phyloP scores from a whole-genome alignment of 345 rosid species.

The Syzygium grande region DNA sequence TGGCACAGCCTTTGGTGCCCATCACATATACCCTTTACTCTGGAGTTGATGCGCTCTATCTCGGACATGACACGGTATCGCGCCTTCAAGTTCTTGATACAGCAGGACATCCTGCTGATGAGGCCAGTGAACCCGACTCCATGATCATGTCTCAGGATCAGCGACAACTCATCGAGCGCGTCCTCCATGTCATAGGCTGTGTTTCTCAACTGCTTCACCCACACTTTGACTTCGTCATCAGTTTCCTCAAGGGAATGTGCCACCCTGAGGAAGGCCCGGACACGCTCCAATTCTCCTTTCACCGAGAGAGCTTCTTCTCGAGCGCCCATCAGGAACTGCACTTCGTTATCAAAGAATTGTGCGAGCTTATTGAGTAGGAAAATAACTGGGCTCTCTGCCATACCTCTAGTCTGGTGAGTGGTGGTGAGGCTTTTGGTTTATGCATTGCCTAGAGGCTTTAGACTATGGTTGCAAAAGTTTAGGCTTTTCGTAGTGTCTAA shows the following conservation, averaged over 20 bases:
- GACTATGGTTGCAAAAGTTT: not conserved
- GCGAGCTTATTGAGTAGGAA: not conserved
- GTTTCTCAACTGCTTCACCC: slow-evolving; percentile 24
- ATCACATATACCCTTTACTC: slow-evolving; percentile 5
- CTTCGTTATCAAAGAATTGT: not conserved
- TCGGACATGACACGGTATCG: slow-evolving; percentile 11
- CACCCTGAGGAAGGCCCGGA: slow-evolving; percentile 9
- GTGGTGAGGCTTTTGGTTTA: not conserved
- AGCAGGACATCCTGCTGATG: slow-evolving; percentile 8
- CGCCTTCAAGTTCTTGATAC: slow-evolving; percentile 13
- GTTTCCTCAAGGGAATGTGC: slow-evolving; percentile 15
- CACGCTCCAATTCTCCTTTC: slow-evolving; percentile 15
- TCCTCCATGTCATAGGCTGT: slow-evolving; percentile 24
- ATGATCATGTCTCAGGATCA: slow-evolving; percentile 9
- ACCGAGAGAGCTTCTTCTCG: not conserved
- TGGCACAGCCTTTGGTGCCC: slow-evolving; percentile 8
- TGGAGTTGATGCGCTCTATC: slow-evolving; percentile 7
- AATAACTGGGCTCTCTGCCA: not conserved
- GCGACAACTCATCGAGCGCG: slow-evolving; percentile 16
- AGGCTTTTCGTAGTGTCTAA: not conserved
- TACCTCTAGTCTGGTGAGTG: not conserved
- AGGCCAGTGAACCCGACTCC: slow-evolving; percentile 4
- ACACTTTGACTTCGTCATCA: slow-evolving; percentile 8
- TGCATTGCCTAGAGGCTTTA: not conserved
- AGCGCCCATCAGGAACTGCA: not conserved